Conservation (phyloP, 2,329 filamentous ascomycete species). For the Venturia carpophila region DNA sequence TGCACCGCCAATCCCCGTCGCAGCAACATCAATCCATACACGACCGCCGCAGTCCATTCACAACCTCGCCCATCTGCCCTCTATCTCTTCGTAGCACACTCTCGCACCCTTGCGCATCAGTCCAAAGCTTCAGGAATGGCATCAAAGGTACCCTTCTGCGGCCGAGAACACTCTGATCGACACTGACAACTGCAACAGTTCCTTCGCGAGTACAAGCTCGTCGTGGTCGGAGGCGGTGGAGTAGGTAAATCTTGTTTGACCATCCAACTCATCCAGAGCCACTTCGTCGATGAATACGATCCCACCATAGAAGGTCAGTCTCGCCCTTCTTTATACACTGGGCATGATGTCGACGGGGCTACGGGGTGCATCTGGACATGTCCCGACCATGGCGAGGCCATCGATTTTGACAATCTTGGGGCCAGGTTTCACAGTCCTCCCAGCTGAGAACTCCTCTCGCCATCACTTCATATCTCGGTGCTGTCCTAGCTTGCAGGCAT, state of each 20-base stretch:
- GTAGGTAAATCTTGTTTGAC: slow-evolving; percentile 99
- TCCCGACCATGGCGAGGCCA: background rate
- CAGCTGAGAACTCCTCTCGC: background rate
- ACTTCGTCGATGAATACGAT: slow-evolving; percentile 99
- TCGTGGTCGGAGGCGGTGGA: slow-evolving; percentile 95
- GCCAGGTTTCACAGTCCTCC: background rate
- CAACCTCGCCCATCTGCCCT: background rate
- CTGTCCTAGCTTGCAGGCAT: background rate
- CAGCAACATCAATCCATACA: background rate
- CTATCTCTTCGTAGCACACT: background rate
- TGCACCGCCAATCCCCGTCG: background rate
- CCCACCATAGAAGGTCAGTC: slow-evolving; percentile 91
- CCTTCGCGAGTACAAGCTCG: slow-evolving; percentile 51
- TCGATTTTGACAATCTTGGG: background rate
- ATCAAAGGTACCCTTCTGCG: slow-evolving; percentile 6
- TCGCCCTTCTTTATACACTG: slow-evolving; percentile 17
- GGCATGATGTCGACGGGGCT: background rate
- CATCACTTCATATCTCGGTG: background rate
- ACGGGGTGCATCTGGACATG: background rate
- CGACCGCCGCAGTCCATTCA: background rate
- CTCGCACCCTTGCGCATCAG: background rate
- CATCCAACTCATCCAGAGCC: slow-evolving; percentile 72
- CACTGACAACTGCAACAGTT: slow-evolving; percentile 31
- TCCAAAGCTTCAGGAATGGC: background rate
- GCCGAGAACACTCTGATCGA: background rate